phyloP scores from a whole-genome alignment of 768 basidiomycete species.

The Amanita fuliginea region DNA sequence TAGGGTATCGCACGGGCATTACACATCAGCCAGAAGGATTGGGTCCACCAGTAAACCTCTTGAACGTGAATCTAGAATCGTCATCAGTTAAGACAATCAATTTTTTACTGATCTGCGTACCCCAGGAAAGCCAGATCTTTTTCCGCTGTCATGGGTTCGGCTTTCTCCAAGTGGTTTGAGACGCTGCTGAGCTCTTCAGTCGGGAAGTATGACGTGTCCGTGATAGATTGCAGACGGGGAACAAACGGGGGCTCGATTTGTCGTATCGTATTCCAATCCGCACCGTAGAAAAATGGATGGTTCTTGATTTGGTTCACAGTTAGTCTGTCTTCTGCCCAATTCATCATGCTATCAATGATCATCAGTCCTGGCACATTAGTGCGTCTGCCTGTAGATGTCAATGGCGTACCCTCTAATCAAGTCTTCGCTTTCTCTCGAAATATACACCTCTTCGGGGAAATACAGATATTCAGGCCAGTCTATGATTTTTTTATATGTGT shows the following conservation, averaged over 20 bases:
- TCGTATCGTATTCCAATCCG: constrained; percentile 87
- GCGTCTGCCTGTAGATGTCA: background rate
- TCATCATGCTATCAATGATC: constrained; percentile 60
- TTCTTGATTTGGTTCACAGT: constrained; percentile 80
- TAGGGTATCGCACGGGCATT: background rate
- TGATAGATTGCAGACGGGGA: constrained; percentile 82
- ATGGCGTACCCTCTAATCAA: constrained; percentile 65
- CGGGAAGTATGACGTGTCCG: constrained; percentile 95
- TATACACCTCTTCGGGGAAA: constrained; percentile 93
- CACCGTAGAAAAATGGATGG: constrained; percentile 92
- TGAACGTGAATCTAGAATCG: constrained; percentile 67
- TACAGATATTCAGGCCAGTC: constrained; percentile 87
- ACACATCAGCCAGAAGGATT: constrained; percentile 9
- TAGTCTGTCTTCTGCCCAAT: constrained; percentile 65
- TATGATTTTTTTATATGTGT: constrained; percentile 98
- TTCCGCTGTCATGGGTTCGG: constrained; percentile 53
- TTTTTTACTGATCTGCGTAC: constrained; percentile 20
- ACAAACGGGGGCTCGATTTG: constrained; percentile 96
- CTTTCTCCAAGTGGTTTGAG: constrained; percentile 45
- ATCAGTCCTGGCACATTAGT: background rate
- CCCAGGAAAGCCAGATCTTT: constrained; percentile 61
- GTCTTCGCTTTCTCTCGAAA: constrained; percentile 87
- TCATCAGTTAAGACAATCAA: background rate
- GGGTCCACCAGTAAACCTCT: constrained; percentile 44
- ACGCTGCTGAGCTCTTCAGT: constrained; percentile 81